phyloP scores from a whole-genome alignment of 768 basidiomycete species.

The Suillus discolor region DNA sequence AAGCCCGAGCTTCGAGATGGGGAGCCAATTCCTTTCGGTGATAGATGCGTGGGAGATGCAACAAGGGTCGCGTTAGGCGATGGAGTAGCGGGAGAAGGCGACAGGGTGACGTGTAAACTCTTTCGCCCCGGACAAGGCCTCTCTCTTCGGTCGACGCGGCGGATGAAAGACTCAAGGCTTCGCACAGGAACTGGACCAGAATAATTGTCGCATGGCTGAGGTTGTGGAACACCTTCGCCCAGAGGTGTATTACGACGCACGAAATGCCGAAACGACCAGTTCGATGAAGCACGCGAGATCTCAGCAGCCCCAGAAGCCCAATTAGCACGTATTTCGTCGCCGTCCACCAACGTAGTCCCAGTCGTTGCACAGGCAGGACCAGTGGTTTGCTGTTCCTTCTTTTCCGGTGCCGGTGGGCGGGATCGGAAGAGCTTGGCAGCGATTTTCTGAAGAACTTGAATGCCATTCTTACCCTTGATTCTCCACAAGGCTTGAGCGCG shows the following conservation, averaged over 20 bases:
- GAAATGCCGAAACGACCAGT: not conserved
- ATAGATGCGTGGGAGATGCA: slow-evolving; percentile 2
- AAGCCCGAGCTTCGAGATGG: slow-evolving; percentile 4
- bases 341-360: not conserved
- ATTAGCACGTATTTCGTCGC: not conserved
- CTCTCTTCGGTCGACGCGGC: not conserved
- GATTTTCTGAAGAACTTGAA: not conserved
- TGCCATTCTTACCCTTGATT: slow-evolving; percentile 1
- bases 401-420: not conserved
- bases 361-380: not conserved
- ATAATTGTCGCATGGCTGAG: not conserved
- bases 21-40: not conserved
- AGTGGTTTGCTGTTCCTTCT: not conserved
- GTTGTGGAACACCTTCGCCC: not conserved
- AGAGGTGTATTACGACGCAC: not conserved
- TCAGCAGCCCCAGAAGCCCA: not conserved
- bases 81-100: not conserved
- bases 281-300: not conserved
- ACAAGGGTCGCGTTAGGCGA: slow-evolving; percentile 9
- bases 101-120: not conserved
- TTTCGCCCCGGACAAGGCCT: not conserved
- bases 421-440: not conserved
- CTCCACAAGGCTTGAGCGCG: not conserved
- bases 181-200: not conserved
- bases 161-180: slow-evolving; percentile 1